phyloP scores from a whole-genome alignment of 2,329 filamentous ascomycete genomes.

The Alternaria postmessia region DNA sequence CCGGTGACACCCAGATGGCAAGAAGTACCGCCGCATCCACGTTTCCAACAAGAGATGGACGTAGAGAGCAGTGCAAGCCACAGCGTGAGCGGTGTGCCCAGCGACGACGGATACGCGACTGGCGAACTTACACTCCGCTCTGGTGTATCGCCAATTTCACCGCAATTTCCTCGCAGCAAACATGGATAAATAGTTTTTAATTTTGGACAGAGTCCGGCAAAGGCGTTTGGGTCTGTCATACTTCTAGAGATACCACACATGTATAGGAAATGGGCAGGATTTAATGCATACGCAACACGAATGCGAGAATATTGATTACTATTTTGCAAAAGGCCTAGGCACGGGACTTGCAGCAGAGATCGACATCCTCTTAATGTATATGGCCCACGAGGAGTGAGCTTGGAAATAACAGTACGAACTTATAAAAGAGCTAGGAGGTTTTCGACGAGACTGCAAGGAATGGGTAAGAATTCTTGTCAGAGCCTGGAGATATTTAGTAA shows the following conservation, averaged over 20 bases:
- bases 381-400: not conserved
- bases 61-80: slow-evolving; percentile 25
- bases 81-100: slow-evolving; percentile 33
- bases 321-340: not conserved
- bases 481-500: not conserved
- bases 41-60: slow-evolving; percentile 31
- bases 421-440: not conserved
- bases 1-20: slow-evolving; percentile 32
- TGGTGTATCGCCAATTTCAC: slow-evolving; percentile 31
- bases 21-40: slow-evolving; percentile 29
- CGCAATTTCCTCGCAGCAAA: not conserved
- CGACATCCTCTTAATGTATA: not conserved
- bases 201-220: not conserved
- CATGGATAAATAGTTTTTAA: not conserved
- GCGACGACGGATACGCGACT: slow-evolving; percentile 30
- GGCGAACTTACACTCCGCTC: slow-evolving; percentile 13
- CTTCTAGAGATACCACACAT: slow-evolving; percentile 22
- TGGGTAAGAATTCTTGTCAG: not conserved
- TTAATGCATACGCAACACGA: not conserved
- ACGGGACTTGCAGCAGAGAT: not conserved
- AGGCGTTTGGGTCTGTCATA: slow-evolving; percentile 8
- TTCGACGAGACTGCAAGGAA: not conserved
- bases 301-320: not conserved
- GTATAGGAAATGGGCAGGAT: not conserved
- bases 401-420: not conserved